Percentiles rank a stretch among this genome's conserved stretches.
These are phyloP conservation scores for Plasmodium gonderi DNA, from an alignment of 169 alveolate genomes.

Conservation along the genomic window DNA sequence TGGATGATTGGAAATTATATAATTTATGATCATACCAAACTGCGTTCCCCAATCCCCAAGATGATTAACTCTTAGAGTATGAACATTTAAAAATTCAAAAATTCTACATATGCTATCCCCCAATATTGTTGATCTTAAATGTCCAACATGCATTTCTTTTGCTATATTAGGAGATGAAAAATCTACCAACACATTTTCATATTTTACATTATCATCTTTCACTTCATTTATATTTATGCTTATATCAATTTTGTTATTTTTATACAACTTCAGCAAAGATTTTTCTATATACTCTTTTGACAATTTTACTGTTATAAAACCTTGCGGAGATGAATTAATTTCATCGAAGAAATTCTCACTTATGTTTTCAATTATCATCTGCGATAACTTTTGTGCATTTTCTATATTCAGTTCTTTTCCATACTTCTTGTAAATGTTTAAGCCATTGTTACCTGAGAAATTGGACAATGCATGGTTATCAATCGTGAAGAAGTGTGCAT, in stretches of 20 bases:
- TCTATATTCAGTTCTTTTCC: conserved; percentile 77
- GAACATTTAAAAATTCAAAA: conserved; percentile 85
- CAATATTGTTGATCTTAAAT: conserved; percentile 97
- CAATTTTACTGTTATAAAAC: conserved; percentile 79
- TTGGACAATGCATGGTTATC: too few species aligned
- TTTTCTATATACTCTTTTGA: conserved; percentile 69
- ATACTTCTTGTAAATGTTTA: conserved; percentile 80
- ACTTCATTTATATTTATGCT: conserved; percentile 43
- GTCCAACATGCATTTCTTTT: conserved; percentile 99
- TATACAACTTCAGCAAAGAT: conserved; percentile 74
- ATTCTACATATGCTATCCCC: conserved; percentile 96
- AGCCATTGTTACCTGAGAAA: conserved; percentile 83
- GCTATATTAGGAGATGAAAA: conserved; percentile 99
- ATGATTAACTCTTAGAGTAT: conserved; percentile 94
- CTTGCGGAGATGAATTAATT: conserved; percentile 88
- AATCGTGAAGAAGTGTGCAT: background rate
- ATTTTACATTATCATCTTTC: conserved; percentile 17
- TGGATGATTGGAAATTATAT: conserved; percentile 90
- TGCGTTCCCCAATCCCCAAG: conserved; percentile 99
- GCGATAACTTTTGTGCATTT: conserved; percentile 85
- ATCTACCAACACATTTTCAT: conserved; percentile 90
- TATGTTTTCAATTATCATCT: conserved; percentile 81
- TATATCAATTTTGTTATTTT: conserved; percentile 69
- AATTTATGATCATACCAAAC: conserved; percentile 98
- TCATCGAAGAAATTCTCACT: conserved; percentile 76